phyloP scores from a whole-genome alignment of 768 basidiomycete species.

The Phanerodontia chrysosporium region DNA sequence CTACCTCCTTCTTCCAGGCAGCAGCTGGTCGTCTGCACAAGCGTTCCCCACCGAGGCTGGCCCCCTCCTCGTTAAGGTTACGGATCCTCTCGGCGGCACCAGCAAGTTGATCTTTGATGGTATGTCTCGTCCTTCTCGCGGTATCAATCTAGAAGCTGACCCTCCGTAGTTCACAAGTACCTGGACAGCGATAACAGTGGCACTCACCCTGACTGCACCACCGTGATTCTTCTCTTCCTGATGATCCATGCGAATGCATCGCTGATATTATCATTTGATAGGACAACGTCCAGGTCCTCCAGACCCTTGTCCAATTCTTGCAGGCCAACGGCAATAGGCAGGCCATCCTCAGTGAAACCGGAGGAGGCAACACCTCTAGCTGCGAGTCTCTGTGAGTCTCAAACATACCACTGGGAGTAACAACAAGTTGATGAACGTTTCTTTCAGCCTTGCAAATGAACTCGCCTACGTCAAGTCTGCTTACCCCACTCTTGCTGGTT shows the following conservation, averaged over 20 bases:
- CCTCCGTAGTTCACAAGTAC: constrained; percentile 36
- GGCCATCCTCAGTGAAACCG: constrained; percentile 41
- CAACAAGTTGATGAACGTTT: too few species aligned
- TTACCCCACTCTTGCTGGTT: constrained; percentile 43
- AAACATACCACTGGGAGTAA: too few species aligned
- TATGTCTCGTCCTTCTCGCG: constrained; percentile 7
- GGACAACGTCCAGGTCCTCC: constrained; percentile 43
- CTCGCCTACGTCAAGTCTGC: constrained; percentile 43
- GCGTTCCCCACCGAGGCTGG: constrained; percentile 37
- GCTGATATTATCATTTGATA: constrained; percentile 17
- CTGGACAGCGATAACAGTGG: constrained; percentile 43
- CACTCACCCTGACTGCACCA: constrained; percentile 39
- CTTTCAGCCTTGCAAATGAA: constrained; percentile 34
- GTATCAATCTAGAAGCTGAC: neutral
- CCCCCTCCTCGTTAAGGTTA: constrained; percentile 35
- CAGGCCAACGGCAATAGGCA: constrained; percentile 38
- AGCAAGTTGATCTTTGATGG: constrained; percentile 40
- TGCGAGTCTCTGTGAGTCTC: constrained; percentile 33
- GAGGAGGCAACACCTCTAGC: constrained; percentile 38
- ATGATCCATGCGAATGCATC: too few species aligned
- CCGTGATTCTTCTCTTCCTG: constrained; percentile 24
- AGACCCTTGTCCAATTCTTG: constrained; percentile 39
- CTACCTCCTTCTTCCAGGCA: constrained; percentile 41
- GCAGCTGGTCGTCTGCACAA: constrained; percentile 35
- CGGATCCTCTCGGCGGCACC: constrained; percentile 36